These are phyloP conservation scores for Populus davidiana DNA, from an alignment of 345 rosid species.

Conservation along the genomic window DNA sequence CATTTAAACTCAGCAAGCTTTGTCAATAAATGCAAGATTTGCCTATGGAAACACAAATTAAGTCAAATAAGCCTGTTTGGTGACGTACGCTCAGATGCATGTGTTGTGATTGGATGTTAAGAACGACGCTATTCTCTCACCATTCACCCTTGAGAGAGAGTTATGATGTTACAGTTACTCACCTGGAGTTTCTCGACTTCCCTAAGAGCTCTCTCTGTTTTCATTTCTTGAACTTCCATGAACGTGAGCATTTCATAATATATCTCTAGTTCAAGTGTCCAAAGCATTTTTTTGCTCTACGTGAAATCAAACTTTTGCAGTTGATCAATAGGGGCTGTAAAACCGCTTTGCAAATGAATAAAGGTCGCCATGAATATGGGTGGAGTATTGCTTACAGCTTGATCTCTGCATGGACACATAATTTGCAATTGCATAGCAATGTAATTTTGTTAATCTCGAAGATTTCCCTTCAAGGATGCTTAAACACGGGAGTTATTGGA, in stretches of 20 bases:
- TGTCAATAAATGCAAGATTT: neutral
- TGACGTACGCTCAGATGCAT: neutral
- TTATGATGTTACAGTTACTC: neutral
- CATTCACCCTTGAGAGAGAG: neutral
- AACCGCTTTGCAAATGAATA: too few species aligned
- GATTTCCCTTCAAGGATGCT: constrained; percentile 38
- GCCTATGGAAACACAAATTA: neutral
- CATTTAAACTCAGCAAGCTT: neutral
- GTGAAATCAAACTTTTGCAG: neutral
- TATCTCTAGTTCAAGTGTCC: neutral
- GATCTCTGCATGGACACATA: neutral
- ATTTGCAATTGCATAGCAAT: neutral
- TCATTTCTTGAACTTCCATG: neutral
- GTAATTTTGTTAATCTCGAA: too few species aligned
- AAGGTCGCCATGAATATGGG: too few species aligned
- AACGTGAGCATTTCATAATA: neutral
- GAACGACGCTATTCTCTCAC: neutral
- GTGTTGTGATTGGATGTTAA: neutral
- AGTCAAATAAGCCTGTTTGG: neutral
- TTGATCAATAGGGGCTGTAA: neutral
- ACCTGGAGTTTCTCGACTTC: neutral
- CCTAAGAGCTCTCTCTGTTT: too few species aligned
- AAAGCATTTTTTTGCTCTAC: neutral
- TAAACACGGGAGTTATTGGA: constrained; percentile 63
- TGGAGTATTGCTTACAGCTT: neutral